phyloP scores from a whole-genome alignment of 176 grass and related monocot species.

The Oryza glaberrima region DNA sequence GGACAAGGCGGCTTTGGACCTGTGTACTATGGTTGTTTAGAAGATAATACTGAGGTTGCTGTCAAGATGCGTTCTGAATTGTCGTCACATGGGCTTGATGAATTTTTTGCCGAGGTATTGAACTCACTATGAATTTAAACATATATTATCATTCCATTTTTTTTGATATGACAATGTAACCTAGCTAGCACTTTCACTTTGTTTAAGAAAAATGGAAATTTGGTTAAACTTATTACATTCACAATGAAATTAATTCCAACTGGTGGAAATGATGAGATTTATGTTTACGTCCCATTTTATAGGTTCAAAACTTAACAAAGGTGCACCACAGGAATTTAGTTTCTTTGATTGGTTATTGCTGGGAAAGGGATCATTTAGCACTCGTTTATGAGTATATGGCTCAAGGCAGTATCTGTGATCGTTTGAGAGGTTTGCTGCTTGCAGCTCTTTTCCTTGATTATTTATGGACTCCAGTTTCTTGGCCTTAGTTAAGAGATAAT shows the following conservation, averaged over 20 bases:
- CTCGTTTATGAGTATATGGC: slow-evolving; percentile 41
- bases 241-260: too few relatives aligned
- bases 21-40: slow-evolving; percentile 43
- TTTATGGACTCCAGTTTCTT: too few relatives aligned
- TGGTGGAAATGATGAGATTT: too few relatives aligned
- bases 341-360: slow-evolving; percentile 33
- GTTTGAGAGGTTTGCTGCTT: slow-evolving; percentile 13
- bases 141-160: too few relatives aligned
- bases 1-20: slow-evolving; percentile 48
- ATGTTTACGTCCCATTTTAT: background rate
- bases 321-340: background rate
- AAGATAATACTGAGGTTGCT: slow-evolving; percentile 38
- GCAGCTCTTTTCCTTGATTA: too few relatives aligned
- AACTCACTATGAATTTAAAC: too few relatives aligned
- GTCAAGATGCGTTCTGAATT: slow-evolving; percentile 35
- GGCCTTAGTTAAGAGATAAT: background rate
- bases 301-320: slow-evolving; percentile 26
- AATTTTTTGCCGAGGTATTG: slow-evolving; percentile 40
- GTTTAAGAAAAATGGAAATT: too few relatives aligned
- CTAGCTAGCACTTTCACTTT: too few relatives aligned
- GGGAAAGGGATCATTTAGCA: slow-evolving; percentile 24
- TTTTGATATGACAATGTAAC: too few relatives aligned
- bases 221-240: too few relatives aligned
- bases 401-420: slow-evolving; percentile 27
- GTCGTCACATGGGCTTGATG: slow-evolving; percentile 9